A percentile compares a stretch with the other conserved stretches of the same genome.
These are phyloP conservation scores for Alternaria atra DNA, from an alignment of 2,329 filamentous ascomycete species.

Conservation along the genomic window DNA sequence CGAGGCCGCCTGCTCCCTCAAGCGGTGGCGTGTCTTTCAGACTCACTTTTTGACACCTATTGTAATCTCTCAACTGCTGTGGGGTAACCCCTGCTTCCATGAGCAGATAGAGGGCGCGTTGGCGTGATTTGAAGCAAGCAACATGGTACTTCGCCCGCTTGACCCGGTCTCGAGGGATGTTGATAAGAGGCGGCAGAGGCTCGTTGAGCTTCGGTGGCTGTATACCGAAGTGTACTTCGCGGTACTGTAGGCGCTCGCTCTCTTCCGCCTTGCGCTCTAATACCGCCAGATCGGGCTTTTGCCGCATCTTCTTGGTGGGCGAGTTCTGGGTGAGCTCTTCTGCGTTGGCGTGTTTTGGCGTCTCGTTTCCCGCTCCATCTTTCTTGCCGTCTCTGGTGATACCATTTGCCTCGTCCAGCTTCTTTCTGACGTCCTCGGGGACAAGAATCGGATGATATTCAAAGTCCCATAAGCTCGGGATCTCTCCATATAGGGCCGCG, in stretches of 20 bases:
- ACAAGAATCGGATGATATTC: conserved; percentile 41
- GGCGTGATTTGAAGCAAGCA: conserved; percentile 45
- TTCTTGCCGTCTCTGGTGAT: not conserved
- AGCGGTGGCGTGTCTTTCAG: conserved; percentile 34
- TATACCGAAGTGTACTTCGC: conserved; percentile 44
- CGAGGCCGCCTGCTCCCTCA: conserved; percentile 29
- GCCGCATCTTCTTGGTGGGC: conserved; percentile 30
- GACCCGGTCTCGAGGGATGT: conserved; percentile 34
- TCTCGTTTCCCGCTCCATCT: not conserved
- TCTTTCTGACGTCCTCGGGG: conserved; percentile 18
- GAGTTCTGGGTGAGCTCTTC: conserved; percentile 26
- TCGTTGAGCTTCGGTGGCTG: conserved; percentile 35
- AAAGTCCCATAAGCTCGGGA: conserved; percentile 48
- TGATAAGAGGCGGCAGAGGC: conserved; percentile 42
- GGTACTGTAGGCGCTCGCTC: conserved; percentile 45
- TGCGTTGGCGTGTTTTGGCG: conserved; percentile 2
- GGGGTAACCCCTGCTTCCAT: conserved; percentile 42
- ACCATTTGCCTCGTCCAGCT: not conserved
- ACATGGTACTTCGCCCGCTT: conserved; percentile 40
- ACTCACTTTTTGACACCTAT: conserved; percentile 28
- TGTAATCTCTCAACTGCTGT: conserved; percentile 42
- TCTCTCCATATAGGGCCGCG: conserved; percentile 43
- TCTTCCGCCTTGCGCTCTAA: conserved; percentile 35
- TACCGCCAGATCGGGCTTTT: conserved; percentile 35
- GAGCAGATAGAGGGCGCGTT: conserved; percentile 41